Percentiles rank a stretch among this genome's conserved stretches.
These are phyloP conservation scores for Epichloe aotearoae DNA, from an alignment of 2,329 filamentous ascomycete species.

Conservation along the genomic window DNA sequence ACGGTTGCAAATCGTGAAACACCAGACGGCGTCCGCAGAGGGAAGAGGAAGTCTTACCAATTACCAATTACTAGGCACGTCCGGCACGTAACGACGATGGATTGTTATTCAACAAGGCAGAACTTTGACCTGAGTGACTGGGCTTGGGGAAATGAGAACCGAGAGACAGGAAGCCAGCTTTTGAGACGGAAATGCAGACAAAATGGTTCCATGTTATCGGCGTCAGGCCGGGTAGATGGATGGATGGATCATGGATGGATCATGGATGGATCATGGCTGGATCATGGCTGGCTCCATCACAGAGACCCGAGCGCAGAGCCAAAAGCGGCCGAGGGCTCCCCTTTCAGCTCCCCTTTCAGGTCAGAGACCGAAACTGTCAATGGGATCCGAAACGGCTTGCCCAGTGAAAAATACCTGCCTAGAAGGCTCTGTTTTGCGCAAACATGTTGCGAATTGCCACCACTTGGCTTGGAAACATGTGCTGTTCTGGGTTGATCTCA, in stretches of 20 bases:
- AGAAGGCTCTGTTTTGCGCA: background rate
- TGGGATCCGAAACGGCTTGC: too few relatives aligned
- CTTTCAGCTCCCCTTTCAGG: background rate
- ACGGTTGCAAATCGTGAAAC: background rate
- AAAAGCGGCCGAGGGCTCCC: background rate
- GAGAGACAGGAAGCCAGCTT: too few relatives aligned
- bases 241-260: too few relatives aligned
- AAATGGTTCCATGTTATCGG: too few relatives aligned
- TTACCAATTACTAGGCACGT: background rate
- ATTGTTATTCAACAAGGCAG: too few relatives aligned
- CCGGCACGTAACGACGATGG: background rate
- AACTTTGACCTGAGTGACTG: too few relatives aligned
- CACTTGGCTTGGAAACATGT: background rate
- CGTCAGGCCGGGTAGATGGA: too few relatives aligned
- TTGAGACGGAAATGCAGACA: too few relatives aligned
- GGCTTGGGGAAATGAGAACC: too few relatives aligned
- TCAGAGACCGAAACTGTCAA: background rate
- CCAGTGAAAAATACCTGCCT: too few relatives aligned
- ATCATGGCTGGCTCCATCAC: too few relatives aligned
- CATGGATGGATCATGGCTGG: too few relatives aligned
- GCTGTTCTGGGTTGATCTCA: background rate
- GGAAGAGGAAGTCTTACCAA: background rate
- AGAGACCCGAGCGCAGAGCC: background rate
- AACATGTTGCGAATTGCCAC: background rate
- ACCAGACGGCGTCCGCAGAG: background rate